Base-by-base conservation (phyloP, 306 rosid species). In the Fragaria iinumae region DNA sequence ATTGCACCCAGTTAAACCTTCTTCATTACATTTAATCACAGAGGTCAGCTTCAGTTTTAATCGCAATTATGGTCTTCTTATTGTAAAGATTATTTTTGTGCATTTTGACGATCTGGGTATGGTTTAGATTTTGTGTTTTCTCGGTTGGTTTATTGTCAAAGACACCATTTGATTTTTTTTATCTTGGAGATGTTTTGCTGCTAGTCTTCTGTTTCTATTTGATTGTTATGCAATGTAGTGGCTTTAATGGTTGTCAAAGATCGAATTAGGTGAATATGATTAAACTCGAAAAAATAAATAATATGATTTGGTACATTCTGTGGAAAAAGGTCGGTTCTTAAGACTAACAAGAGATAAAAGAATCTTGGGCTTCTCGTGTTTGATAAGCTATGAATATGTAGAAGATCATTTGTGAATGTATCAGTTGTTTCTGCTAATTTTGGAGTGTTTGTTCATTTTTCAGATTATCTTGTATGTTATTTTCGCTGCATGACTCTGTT, bases 331-430 rank as follows among this genome's bases (percentile, higher is more conserved):
- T 43, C 59, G n/a, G 56, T 55, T 29, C 25, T 69, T 43, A 17
- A 32, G 23, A 53, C 68, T 38, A 73, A 13, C 17, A 4, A 23
- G 80, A 73, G 47, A 83, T 36, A 77, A 59, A 80, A 71, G 81
- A 79, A 82, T 86, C 78, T 75, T 86, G 77, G 90, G 83, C 85
- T 83, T 86, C 84, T 84, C 72, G 71, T 63, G 48, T 67, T 75
- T 71, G 76, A 73, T 62, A 81, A 62, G 84, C 78, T 87, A 77
- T 39, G 79, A 80, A 83, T 75, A 71, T 20, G 29, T 12, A 53
- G 44, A 71, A 12, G 21, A 67, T 4, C 39, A 10, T 76, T 63
- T 62, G 36, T 76, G 73, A 67, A 27, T 67, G 11, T 79, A 52
- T 79, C 53, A 41, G 17, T 21, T 39, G 56, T 45, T 83, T 69